Percentiles rank a stretch among this genome's conserved stretches.
Conservation (phyloP, 192 early-diverging fungal species). For the Umbelopsis ramanniana region DNA sequence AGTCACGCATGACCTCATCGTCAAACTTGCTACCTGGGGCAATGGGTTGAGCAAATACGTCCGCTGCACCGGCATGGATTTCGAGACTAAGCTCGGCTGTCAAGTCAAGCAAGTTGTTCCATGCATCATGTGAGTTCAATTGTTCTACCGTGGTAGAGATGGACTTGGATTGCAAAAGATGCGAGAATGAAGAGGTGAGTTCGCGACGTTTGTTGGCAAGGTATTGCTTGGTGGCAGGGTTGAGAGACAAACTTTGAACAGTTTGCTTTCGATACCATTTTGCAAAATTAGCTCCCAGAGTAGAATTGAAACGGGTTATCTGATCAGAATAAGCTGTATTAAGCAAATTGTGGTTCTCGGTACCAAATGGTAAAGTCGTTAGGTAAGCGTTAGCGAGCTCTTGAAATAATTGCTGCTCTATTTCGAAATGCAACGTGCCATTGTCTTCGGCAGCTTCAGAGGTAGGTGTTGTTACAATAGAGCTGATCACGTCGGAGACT, state of each 20-base stretch:
- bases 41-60: conserved; percentile 40
- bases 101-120: conserved; percentile 31
- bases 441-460: conserved; percentile 7
- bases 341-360: conserved; percentile 36
- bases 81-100: conserved; percentile 35
- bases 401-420: conserved; percentile 35
- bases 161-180: conserved; percentile 3
- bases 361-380: conserved; percentile 42
- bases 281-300: conserved; percentile 39
- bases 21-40: conserved; percentile 32
- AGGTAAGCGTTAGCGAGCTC: conserved; percentile 31
- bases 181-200: conserved; percentile 22
- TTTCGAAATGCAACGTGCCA: neutral
- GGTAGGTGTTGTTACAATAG: neutral
- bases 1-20: conserved; percentile 36
- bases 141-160: neutral
- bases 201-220: conserved; percentile 31
- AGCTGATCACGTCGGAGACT: conserved; percentile 5
- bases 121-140: conserved; percentile 13
- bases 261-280: conserved; percentile 47
- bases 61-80: conserved; percentile 40
- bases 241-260: conserved; percentile 38
- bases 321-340: conserved; percentile 46
- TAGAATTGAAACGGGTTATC: conserved; percentile 40
- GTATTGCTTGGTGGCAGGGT: conserved; percentile 45